Evolutionary conservation across 768 basidiomycete species (phyloP).

Genomic region (Psilocybe azurescens): DNA sequence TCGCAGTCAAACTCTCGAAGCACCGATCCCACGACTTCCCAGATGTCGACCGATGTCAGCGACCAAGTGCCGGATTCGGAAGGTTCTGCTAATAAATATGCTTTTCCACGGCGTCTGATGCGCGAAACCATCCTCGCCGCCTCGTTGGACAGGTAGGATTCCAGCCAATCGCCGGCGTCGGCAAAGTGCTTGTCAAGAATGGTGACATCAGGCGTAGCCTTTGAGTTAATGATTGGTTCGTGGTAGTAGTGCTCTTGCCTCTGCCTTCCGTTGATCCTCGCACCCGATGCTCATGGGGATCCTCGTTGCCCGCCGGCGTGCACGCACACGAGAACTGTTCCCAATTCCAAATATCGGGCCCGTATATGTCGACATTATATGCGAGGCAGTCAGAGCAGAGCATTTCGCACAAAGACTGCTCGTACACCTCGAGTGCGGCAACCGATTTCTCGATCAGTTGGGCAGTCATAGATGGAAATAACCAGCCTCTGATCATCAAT

Average conservation of each 20-base stretch:
- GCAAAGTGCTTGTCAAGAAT: slow-evolving; percentile 35
- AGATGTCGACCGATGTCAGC: slow-evolving; percentile 35
- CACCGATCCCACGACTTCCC: slow-evolving; percentile 45
- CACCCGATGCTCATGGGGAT: slow-evolving; percentile 9
- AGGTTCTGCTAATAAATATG: neutral
- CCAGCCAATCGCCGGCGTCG: slow-evolving; percentile 51
- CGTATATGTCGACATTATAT: slow-evolving; percentile 60
- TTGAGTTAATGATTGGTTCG: slow-evolving; percentile 5
- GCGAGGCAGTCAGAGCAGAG: slow-evolving; percentile 56
- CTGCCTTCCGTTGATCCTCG: slow-evolving; percentile 6
- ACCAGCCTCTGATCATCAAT: slow-evolving; percentile 52
- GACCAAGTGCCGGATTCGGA: slow-evolving; percentile 5
- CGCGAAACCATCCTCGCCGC: slow-evolving; percentile 30
- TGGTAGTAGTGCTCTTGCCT: slow-evolving; percentile 7
- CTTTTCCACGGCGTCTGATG: slow-evolving; percentile 23
- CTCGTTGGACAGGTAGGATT: slow-evolving; percentile 49
- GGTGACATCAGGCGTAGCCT: slow-evolving; percentile 5
- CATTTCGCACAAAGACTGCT: slow-evolving; percentile 40
- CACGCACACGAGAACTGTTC: slow-evolving; percentile 60
- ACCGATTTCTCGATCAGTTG: slow-evolving; percentile 48
- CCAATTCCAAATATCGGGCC: slow-evolving; percentile 58
- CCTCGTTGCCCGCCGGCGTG: slow-evolving; percentile 15
- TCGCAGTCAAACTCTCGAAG: slow-evolving; percentile 51
- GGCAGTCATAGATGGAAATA: slow-evolving; percentile 47
- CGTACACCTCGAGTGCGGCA: slow-evolving; percentile 46